Conservation (phyloP, 306 rosid genomes). For the Sicyos baderoa region DNA sequence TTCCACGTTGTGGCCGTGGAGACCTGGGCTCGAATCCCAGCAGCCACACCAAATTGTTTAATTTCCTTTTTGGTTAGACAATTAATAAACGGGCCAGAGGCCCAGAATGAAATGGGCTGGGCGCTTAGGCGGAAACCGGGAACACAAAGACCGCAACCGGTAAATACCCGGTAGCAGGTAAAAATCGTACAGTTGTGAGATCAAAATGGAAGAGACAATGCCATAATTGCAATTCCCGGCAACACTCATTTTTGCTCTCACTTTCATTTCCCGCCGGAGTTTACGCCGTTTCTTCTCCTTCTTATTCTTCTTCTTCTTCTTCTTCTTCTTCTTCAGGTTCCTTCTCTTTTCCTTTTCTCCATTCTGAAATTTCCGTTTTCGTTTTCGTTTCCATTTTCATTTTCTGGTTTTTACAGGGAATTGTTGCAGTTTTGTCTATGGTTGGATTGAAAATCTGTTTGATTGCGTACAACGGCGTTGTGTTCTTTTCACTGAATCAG, state of each 20-base stretch:
- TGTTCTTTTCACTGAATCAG: slow-evolving; percentile 18
- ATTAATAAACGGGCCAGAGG: not conserved
- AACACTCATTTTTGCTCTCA: not conserved
- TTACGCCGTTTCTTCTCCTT: slow-evolving; percentile 19
- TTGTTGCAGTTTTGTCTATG: slow-evolving; percentile 27
- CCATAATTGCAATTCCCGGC: slow-evolving; percentile 42
- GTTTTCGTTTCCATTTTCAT: not conserved
- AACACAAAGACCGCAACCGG: slow-evolving; percentile 20
- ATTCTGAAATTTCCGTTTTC: not conserved
- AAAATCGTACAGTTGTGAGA: slow-evolving; percentile 11
- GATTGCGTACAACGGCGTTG: slow-evolving; percentile 8
- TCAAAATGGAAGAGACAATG: slow-evolving; percentile 20
- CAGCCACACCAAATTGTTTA: not conserved
- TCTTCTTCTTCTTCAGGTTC: slow-evolving; percentile 22
- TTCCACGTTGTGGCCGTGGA: slow-evolving; percentile 16
- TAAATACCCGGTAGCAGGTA: slow-evolving; percentile 40
- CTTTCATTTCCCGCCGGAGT: slow-evolving; percentile 7
- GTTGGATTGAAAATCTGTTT: slow-evolving; percentile 19
- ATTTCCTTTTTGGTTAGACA: not conserved
- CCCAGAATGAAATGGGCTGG: slow-evolving; percentile 2
- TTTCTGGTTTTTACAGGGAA: slow-evolving; percentile 24
- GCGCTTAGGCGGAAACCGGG: not conserved
- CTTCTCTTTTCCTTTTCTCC: not conserved
- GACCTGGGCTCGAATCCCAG: slow-evolving; percentile 18
- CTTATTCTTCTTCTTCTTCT: too few species aligned